Base-by-base conservation (phyloP, 257 asterid genomes). In the Capsicum baccatum region DNA sequence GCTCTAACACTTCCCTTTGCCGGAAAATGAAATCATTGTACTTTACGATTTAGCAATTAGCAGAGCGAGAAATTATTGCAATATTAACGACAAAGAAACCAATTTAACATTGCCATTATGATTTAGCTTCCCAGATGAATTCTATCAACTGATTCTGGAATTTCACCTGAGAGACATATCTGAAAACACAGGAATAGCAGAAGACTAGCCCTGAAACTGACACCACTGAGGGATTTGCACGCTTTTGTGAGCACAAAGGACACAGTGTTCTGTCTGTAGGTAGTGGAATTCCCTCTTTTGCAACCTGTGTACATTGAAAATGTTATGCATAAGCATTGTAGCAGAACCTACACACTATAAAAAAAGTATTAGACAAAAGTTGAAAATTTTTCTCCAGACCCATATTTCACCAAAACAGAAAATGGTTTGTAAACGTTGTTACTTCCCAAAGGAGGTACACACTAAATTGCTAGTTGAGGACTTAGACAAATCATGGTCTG, bases 121-220 rank as follows among this genome's bases (percentile, higher is more conserved):
- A 47, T 57, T 55, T 9, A 76, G 55, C 44, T 71, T 33, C 19
- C 33, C 13, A 9, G 81, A 21, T 0, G 62, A 14, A 50, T 21
- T 26, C 3, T 13, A 76, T 76, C 63, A 52, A 54, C 50, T 54
- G 15, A 33, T 9, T 78, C 64, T 62, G 67, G 60, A 83, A 67
- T 63, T 92, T 90, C 79, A 94, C 99, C 98, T 96, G 98, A 87
- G 85, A 92, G 79, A 93, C 94, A 85, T 96, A 96, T 90, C 94
- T 95, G 83, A 94, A 96, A 88, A 96, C 83, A 84, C 99, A 96
- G 83, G 99, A 92, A 85, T 96, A 96, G 93, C 99, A 96, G 89
- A 96, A 96, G 85, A 96, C 99, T 84, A 92, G 92, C 90, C 99
- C 99, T 39, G 99, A 94, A 85, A 91, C 94, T 26, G 98, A 91